phyloP scores from a whole-genome alignment of 2,329 filamentous ascomycete species.

The Cordyceps sp. region DNA sequence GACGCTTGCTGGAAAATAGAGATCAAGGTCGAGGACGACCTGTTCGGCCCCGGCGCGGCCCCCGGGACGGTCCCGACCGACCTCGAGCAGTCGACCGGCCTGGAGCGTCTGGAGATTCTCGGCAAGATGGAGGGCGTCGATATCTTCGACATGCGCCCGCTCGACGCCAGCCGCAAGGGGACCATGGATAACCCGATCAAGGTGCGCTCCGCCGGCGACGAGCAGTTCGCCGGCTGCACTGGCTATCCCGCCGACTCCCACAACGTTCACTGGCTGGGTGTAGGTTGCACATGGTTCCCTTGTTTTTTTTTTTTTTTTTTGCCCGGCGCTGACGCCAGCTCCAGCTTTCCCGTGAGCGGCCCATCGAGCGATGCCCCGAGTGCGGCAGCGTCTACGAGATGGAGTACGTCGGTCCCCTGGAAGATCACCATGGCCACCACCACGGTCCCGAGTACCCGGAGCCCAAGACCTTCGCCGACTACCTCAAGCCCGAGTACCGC shows the following conservation, averaged over 20 bases:
- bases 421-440: constrained; percentile 49
- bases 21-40: constrained; percentile 66
- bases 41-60: constrained; percentile 66
- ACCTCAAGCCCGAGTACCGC: constrained; percentile 85
- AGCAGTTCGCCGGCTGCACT: constrained; percentile 96
- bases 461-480: constrained; percentile 95
- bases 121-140: constrained; percentile 99
- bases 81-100: constrained; percentile 87
- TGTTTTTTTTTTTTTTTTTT: too few relatives aligned
- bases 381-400: constrained; percentile 96
- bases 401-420: constrained; percentile 78
- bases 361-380: constrained; percentile 88
- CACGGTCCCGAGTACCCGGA: constrained; percentile 53
- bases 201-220: constrained; percentile 81
- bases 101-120: constrained; percentile 95
- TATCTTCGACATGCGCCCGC: constrained; percentile 94
- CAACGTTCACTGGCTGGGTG: constrained; percentile 75
- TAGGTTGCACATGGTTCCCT: too few relatives aligned
- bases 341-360: constrained; percentile 74
- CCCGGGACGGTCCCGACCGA: constrained; percentile 82
- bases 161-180: constrained; percentile 83
- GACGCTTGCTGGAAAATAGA: constrained; percentile 34
- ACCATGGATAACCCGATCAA: constrained; percentile 81
- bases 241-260: constrained; percentile 88
- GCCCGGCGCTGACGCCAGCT: constrained; percentile 2